phyloP scores from a whole-genome alignment of 371 early-diverging fungal genomes.

The Syncephalis fuscata region DNA sequence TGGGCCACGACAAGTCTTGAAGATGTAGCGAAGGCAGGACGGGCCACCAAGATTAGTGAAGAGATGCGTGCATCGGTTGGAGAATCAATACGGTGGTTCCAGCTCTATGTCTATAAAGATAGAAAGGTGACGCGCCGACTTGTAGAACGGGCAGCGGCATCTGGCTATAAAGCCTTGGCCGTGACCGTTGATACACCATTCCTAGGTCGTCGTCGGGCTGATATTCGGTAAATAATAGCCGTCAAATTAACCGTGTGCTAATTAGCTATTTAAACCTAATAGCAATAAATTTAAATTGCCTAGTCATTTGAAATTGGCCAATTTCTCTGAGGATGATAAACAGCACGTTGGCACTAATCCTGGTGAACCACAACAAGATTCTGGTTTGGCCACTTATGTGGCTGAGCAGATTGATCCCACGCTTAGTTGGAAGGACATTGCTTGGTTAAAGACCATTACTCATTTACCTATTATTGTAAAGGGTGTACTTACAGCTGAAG shows the following conservation, averaged over 20 bases:
- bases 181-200: constrained; percentile 89
- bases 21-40: constrained; percentile 50
- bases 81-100: constrained; percentile 32
- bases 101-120: constrained; percentile 82
- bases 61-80: constrained; percentile 24
- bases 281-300: constrained; percentile 30
- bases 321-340: constrained; percentile 22
- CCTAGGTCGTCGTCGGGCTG: constrained; percentile 75
- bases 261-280: no score
- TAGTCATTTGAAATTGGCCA: constrained; percentile 26
- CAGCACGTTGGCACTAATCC: constrained; percentile 7
- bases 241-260: constrained; percentile 8
- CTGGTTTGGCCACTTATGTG: constrained; percentile 7
- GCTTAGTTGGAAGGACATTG: constrained; percentile 73
- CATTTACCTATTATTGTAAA: constrained; percentile 79
- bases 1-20: constrained; percentile 63
- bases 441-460: constrained; percentile 72
- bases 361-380: constrained; percentile 26
- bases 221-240: constrained; percentile 60
- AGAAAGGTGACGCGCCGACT: constrained; percentile 50
- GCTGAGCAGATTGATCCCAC: constrained; percentile 42
- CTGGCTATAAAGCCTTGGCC: constrained; percentile 72
- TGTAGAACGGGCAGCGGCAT: constrained; percentile 59
- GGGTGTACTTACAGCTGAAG: constrained; percentile 81
- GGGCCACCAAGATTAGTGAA: constrained; percentile 46